These are phyloP conservation scores for Neurospora sp. DNA, from an alignment of 495 filamentous ascomycete species.

Conservation along the genomic window DNA sequence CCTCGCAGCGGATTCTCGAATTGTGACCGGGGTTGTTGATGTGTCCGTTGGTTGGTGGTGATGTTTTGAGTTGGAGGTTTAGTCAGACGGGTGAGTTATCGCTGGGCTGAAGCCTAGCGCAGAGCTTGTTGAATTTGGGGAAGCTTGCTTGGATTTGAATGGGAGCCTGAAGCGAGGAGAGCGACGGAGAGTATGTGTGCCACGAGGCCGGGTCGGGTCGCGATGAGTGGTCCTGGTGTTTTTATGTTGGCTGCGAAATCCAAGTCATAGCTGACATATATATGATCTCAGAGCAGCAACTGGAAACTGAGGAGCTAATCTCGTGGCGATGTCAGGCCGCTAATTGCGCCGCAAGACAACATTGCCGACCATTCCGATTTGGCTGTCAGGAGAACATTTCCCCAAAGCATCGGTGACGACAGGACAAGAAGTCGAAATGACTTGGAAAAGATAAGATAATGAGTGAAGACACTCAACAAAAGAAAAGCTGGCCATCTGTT, in stretches of 20 bases:
- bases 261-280: background rate
- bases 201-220: background rate
- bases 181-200: background rate
- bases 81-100: background rate
- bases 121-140: background rate
- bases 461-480: background rate
- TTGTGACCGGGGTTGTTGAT: background rate
- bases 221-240: background rate
- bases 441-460: background rate
- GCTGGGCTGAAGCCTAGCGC: background rate
- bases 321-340: background rate
- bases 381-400: background rate
- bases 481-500: background rate
- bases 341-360: background rate
- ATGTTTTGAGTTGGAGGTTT: background rate
- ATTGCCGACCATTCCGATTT: background rate
- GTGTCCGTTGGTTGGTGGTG: background rate
- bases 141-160: background rate
- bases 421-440: background rate
- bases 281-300: background rate
- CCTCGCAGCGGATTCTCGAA: background rate
- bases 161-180: background rate
- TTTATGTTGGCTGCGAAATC: background rate
- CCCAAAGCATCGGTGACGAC: background rate
- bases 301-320: background rate